phyloP scores from a whole-genome alignment of 305 asterid genomes.

The Petunia hybrid region DNA sequence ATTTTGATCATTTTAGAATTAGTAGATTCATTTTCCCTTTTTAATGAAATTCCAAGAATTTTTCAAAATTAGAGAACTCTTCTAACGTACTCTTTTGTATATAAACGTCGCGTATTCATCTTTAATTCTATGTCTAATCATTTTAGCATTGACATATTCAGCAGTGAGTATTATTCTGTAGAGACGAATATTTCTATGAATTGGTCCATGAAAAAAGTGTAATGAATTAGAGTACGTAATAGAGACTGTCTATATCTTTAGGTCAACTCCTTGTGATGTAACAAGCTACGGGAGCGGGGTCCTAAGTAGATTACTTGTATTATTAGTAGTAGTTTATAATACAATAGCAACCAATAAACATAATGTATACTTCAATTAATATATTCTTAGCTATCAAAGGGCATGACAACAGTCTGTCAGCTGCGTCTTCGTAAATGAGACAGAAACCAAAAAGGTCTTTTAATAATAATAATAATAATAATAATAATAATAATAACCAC shows the following conservation, averaged over 20 bases:
- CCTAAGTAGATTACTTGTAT: neutral
- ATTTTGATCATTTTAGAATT: no score
- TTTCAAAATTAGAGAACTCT: neutral
- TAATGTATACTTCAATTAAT: slow-evolving; percentile 39
- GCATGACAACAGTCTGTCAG: slow-evolving; percentile 36
- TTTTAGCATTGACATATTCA: slow-evolving; percentile 41
- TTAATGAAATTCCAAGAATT: neutral
- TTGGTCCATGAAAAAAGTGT: neutral
- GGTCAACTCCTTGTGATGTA: slow-evolving; percentile 45
- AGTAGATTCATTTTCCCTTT: neutral
- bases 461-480: neutral
- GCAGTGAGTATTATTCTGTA: slow-evolving; percentile 19
- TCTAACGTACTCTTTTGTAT: neutral
- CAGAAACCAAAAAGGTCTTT: neutral
- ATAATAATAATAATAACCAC: neutral
- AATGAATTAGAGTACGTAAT: neutral
- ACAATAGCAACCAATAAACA: slow-evolving; percentile 15
- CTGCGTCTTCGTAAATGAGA: slow-evolving; percentile 25
- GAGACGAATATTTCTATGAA: neutral
- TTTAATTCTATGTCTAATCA: slow-evolving; percentile 53
- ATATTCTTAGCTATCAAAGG: slow-evolving; percentile 29
- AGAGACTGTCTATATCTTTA: slow-evolving; percentile 36
- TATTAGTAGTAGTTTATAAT: neutral
- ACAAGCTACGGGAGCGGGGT: slow-evolving; percentile 32
- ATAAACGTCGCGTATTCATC: slow-evolving; percentile 37